Evolutionary conservation across 2,329 filamentous ascomycete species (phyloP), one percentile per base, ranked within the genome.

Genomic region (Diplodia seriata): DNA sequence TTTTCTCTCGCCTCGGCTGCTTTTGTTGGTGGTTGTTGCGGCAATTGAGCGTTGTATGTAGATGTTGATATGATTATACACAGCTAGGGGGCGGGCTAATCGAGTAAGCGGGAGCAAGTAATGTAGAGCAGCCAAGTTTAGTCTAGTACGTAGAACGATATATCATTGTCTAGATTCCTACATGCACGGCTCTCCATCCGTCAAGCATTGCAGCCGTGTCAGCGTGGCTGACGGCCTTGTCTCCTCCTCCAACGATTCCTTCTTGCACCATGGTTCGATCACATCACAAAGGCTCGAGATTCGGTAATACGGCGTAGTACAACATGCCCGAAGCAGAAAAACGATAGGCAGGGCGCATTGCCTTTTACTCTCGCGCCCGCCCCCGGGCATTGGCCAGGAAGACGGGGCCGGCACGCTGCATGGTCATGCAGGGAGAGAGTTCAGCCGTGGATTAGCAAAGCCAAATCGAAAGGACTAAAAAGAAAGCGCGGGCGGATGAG

Each of bases 21-120:
- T 49, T 43, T 62, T 62, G 57, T 43, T 62, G 40, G 57, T 62
- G 47, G 57, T 50, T 43, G 26, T 33, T 11, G 26, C 11, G 36
- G 20, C 33, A 6, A 18, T 59, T 47, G 36, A 4, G n/a, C n/a
- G 43, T 57, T 57, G 20, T 6, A 47, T 18, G 43, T 20, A 20
- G 7, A 47, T 47, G 9, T 20, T 8, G 9, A 3, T 18, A 20
- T 47, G 7, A 47, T 26, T 26, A 20, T 3, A 9, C 8, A 47
- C n/a, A 47, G 18, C 18, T 47, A n/a, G 7, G 8, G 43, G 18
- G 4, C 15, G 18, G 40, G 40, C 6, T 47, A 18, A 47, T 47
- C 18, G 18, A 47, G 40, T 15, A 15, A 43, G 14, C 40, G 40
- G 40, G 40, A 43, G 40, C 18, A 43, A 43, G 40, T 43, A 43